Evolutionary conservation across 2,329 filamentous ascomycete species (phyloP), one percentile per base, ranked within the genome.

Genomic region (Calonectria crousiana): DNA sequence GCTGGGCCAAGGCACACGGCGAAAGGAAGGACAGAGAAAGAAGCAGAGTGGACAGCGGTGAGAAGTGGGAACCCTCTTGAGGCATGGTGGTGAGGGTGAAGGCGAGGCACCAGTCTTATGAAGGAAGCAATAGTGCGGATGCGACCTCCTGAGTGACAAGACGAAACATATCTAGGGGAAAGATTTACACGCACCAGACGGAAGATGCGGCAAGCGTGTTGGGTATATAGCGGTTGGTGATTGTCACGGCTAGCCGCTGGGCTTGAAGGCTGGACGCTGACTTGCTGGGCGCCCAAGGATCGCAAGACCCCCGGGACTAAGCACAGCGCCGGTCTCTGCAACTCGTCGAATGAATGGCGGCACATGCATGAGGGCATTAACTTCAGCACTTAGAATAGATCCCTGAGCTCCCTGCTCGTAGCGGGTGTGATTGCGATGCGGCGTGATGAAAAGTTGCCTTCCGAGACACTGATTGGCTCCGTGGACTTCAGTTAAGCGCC

Each of bases 211-310:
- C 84, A 84, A 82, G 81, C 58, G 51, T 82, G 85, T 85, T 84
- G 85, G 86, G 89, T 90, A 90, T 90, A 90, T 90, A 90, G 88
- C 88, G 88, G 76, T 85, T 89, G 87, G 84, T 89, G 88, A 89
- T 84, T 85, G 84, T 84, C 82, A 81, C 83, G 81, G 82, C 84
- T 84, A 85, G 84, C 83, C 83, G 83, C 85, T 84, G 83, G 70
- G 68, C 72, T 79, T 72, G 83, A 85, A 62, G 83, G 83, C 81
- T 84, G 81, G 82, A 82, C 79, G 84, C 84, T 85, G 80, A 87
- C 86, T 88, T 85, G 86, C 84, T 84, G 80, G 72, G 65, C 14
- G 75, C 78, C 75, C 44, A 53, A 72, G 74, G 64, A 47, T 65
- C 4, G 26, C 30, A 18, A 47, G 14, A 49, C 18, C 14, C 60